A percentile compares a stretch with the other conserved stretches of the same genome.
These are phyloP conservation scores for Penicillium rolfsii DNA, from an alignment of 2,329 filamentous ascomycete genomes.

Conservation along the genomic window DNA sequence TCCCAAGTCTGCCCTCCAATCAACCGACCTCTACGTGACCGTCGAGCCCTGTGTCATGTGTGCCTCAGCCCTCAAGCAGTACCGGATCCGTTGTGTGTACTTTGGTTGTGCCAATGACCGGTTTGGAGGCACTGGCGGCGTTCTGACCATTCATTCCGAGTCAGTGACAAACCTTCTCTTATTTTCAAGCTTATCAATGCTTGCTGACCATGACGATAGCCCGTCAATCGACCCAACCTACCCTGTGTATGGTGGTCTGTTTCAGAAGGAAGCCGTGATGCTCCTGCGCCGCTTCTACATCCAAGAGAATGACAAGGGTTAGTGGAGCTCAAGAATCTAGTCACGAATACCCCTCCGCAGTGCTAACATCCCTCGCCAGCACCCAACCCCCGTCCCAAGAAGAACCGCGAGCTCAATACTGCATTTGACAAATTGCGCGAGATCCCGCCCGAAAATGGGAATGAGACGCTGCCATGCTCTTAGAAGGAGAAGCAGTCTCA, in stretches of 20 bases:
- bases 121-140: conserved; percentile 93
- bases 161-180: conserved; percentile 37
- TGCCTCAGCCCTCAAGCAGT: conserved; percentile 85
- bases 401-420: conserved; percentile 65
- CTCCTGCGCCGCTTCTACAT: conserved; percentile 93
- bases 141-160: conserved; percentile 82
- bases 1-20: conserved; percentile 67
- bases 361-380: conserved; percentile 44
- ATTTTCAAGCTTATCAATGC: not conserved
- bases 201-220: conserved; percentile 43
- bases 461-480: conserved; percentile 7
- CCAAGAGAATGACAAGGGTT: conserved; percentile 92
- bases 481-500: not conserved
- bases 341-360: not conserved
- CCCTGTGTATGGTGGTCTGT: conserved; percentile 82
- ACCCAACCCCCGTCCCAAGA: conserved; percentile 67
- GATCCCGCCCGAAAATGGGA: not conserved
- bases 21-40: conserved; percentile 88
- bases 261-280: conserved; percentile 89
- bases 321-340: not conserved
- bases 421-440: conserved; percentile 48
- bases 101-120: conserved; percentile 96
- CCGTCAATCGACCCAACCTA: conserved; percentile 77
- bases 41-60: conserved; percentile 99
- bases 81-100: conserved; percentile 85